These are phyloP conservation scores for Gentiana dahurica DNA, from an alignment of 257 asterid genomes.

Conservation along the genomic window DNA sequence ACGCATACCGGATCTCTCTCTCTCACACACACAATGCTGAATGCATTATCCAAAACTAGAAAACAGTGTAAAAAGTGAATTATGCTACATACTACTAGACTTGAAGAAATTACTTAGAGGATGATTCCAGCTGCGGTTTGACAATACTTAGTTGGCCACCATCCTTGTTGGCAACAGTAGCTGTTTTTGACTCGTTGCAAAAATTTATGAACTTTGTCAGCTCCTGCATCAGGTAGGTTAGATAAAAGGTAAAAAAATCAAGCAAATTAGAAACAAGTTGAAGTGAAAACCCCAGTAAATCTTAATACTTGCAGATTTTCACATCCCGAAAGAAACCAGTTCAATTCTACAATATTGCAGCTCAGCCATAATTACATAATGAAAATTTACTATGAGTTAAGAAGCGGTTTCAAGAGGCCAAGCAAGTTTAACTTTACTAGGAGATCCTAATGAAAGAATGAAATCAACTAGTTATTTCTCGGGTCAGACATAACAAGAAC, in stretches of 20 bases:
- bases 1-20: too few relatives aligned
- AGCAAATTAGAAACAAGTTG: neutral
- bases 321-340: too few relatives aligned
- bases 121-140: constrained; percentile 35
- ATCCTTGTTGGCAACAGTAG: constrained; percentile 73
- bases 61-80: neutral
- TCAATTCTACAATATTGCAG: neutral
- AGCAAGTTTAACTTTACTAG: too few relatives aligned
- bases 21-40: too few relatives aligned
- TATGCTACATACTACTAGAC: neutral
- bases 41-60: constrained; percentile 3
- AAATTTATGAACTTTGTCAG: constrained; percentile 38
- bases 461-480: too few relatives aligned
- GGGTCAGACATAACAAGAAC: too few relatives aligned
- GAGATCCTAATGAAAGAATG: too few relatives aligned
- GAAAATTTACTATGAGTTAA: neutral
- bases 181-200: constrained; percentile 51
- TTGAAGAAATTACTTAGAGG: constrained; percentile 28
- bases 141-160: constrained; percentile 81
- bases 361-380: neutral
- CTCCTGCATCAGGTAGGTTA: constrained; percentile 17
- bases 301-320: neutral
- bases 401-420: too few relatives aligned
- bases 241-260: too few relatives aligned
- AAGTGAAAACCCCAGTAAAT: neutral